phyloP scores from a whole-genome alignment of 768 basidiomycete species.

The Rhizopogon vinicolor region DNA sequence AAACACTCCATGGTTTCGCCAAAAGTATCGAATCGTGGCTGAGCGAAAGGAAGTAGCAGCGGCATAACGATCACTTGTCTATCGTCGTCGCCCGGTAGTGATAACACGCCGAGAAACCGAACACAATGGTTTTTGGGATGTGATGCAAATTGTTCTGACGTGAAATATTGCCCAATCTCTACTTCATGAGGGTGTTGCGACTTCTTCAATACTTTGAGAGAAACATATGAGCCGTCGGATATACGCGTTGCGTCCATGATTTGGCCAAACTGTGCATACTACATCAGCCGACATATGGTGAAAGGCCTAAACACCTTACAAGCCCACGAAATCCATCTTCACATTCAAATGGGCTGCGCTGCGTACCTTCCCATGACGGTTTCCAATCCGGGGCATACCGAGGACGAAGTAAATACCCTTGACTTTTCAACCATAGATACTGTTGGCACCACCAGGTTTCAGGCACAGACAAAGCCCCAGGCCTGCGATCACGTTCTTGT shows the following conservation, averaged over 20 bases:
- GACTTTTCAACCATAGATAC: slow-evolving; percentile 22
- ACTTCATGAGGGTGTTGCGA: slow-evolving; percentile 14
- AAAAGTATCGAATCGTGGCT: slow-evolving; percentile 15
- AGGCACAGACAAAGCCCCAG: not conserved
- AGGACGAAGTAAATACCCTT: slow-evolving; percentile 28
- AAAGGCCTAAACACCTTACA: no score
- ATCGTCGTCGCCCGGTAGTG: slow-evolving; percentile 5
- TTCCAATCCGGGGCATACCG: slow-evolving; percentile 29
- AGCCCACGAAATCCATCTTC: not conserved
- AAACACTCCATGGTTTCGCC: slow-evolving; percentile 25
- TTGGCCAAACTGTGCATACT: not conserved
- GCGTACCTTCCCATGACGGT: slow-evolving; percentile 25
- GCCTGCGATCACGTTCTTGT: not conserved
- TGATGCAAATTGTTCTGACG: not conserved
- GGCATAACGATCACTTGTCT: slow-evolving; percentile 26
- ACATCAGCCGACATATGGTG: no score
- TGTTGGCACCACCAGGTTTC: slow-evolving; percentile 13
- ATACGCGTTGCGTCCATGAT: slow-evolving; percentile 26
- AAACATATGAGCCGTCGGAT: slow-evolving; percentile 21
- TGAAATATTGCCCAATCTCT: slow-evolving; percentile 19
- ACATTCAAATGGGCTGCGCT: not conserved
- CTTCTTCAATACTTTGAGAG: slow-evolving; percentile 17
- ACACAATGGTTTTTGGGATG: slow-evolving; percentile 21
- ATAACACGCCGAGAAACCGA: slow-evolving; percentile 16
- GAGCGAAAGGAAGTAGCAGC: slow-evolving; percentile 14